Percentiles rank a stretch among this genome's conserved stretches.
phyloP scores from a whole-genome alignment of 1,284 basidiomycete genomes.

The Taiwanofungus camphoratus region DNA sequence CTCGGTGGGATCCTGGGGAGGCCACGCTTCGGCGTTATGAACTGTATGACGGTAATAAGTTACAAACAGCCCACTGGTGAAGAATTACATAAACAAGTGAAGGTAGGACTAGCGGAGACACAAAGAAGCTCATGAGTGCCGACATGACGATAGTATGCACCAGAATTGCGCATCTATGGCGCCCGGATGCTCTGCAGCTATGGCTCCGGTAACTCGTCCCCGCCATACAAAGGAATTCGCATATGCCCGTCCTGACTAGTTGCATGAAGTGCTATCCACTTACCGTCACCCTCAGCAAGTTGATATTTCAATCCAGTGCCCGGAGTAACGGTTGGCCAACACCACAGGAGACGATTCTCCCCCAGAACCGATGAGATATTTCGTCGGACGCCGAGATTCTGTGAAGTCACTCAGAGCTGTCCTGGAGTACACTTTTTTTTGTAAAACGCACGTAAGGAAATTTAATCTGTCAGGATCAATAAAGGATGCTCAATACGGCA shows the following conservation, averaged over 20 bases:
- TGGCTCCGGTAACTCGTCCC: conserved; percentile 5
- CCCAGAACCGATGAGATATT: conserved; percentile 84
- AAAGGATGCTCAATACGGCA: no score
- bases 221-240: background rate
- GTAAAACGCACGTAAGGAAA: conserved; percentile 80
- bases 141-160: conserved; percentile 18
- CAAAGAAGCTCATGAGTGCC: conserved; percentile 19
- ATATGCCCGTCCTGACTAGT: background rate
- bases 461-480: conserved; percentile 50
- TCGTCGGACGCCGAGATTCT: conserved; percentile 72
- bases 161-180: no score
- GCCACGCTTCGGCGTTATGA: conserved; percentile 38
- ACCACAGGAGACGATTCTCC: conserved; percentile 71
- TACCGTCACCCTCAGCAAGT: conserved; percentile 68
- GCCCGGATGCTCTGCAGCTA: conserved; percentile 19
- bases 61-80: background rate
- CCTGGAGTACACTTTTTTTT: conserved; percentile 2
- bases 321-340: conserved; percentile 61
- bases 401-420: conserved; percentile 8
- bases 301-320: conserved; percentile 79
- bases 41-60: conserved; percentile 13
- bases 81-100: background rate
- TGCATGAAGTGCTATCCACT: conserved; percentile 55
- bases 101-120: background rate
- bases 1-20: conserved; percentile 49